Evolutionary conservation across 495 filamentous ascomycete genomes (phyloP).

Genomic region (Aeminium ludgeri): DNA sequence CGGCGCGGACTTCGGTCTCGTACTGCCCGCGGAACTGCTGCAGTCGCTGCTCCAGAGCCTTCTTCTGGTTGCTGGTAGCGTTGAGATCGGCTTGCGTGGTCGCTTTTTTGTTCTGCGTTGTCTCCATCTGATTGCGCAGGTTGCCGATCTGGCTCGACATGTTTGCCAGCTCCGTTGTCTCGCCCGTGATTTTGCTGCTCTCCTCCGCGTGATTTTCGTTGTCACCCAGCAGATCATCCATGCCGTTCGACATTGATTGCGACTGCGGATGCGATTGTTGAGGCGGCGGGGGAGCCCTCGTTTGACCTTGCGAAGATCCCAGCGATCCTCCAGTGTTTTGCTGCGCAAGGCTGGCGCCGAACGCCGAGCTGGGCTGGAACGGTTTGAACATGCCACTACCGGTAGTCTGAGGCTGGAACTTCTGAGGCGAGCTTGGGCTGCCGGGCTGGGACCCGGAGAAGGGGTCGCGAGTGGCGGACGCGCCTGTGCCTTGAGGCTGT

Average conservation of each 20-base stretch:
- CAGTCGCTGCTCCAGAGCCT: slow-evolving; percentile 74
- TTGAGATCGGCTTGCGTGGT: slow-evolving; percentile 64
- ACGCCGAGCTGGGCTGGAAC: slow-evolving; percentile 78
- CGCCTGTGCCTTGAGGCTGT: slow-evolving; percentile 9
- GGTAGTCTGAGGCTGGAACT: slow-evolving; percentile 20
- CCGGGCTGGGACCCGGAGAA: slow-evolving; percentile 35
- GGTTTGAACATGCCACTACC: slow-evolving; percentile 57
- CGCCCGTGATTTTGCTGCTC: slow-evolving; percentile 67
- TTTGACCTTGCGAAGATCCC: slow-evolving; percentile 19
- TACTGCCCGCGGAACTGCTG: slow-evolving; percentile 71
- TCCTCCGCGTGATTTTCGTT: slow-evolving; percentile 60
- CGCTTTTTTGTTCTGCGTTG: slow-evolving; percentile 62
- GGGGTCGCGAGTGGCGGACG: slow-evolving; percentile 33
- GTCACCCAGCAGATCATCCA: slow-evolving; percentile 89
- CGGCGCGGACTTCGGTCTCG: slow-evolving; percentile 78
- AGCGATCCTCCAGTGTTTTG: slow-evolving; percentile 64
- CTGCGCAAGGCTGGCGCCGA: slow-evolving; percentile 65
- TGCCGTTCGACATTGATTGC: slow-evolving; percentile 20
- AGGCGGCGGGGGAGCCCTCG: slow-evolving; percentile 24
- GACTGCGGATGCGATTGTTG: slow-evolving; percentile 22
- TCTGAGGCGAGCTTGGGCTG: slow-evolving; percentile 34
- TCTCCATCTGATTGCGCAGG: slow-evolving; percentile 82
- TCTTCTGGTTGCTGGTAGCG: slow-evolving; percentile 67
- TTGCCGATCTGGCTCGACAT: slow-evolving; percentile 86
- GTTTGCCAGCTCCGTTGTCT: slow-evolving; percentile 89